phyloP scores from a whole-genome alignment of 1,139 yeast genomes.

The Suhomyces panamericanus region DNA sequence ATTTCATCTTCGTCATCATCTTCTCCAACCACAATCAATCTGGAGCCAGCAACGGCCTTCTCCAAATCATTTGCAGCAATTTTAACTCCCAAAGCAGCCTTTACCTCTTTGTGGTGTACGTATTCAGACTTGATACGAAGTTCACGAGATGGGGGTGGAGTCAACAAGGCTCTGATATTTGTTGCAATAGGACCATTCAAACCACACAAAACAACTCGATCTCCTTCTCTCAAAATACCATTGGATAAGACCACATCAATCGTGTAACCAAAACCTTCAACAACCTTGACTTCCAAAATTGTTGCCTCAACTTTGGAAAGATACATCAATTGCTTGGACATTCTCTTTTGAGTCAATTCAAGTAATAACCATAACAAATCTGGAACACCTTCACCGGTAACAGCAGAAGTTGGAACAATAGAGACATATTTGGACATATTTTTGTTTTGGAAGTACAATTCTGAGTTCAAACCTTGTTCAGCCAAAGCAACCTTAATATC shows the following conservation, averaged over 20 bases:
- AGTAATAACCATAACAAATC: conserved; percentile 94
- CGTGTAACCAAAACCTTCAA: conserved; percentile 98
- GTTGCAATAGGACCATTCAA: conserved; percentile 99
- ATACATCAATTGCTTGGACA: conserved; percentile 98
- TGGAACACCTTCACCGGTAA: conserved; percentile 99
- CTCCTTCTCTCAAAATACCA: conserved; percentile 94
- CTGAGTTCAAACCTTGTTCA: conserved; percentile 98
- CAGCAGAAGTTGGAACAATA: conserved; percentile 97
- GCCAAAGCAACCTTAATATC: conserved; percentile 89
- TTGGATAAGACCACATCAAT: conserved; percentile 96
- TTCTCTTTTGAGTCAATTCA: conserved; percentile 96
- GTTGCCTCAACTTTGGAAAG: conserved; percentile 93
- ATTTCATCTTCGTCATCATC: conserved; percentile 97
- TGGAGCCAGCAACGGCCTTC: conserved; percentile 98
- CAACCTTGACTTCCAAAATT: conserved; percentile 94
- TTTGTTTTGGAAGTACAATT: conserved; percentile 91
- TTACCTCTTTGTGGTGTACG: conserved; percentile 93
- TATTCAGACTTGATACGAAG: conserved; percentile 93
- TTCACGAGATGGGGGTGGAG: conserved; percentile 97
- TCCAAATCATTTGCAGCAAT: conserved; percentile 97
- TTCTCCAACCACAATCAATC: conserved; percentile 91
- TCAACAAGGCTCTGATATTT: conserved; percentile 88
- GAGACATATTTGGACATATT: conserved; percentile 92
- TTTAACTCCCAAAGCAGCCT: conserved; percentile 98
- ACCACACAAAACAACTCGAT: conserved; percentile 93